These are phyloP conservation scores for Talaromyces islandicus DNA, from an alignment of 2,329 filamentous ascomycete species.

Conservation along the genomic window DNA sequence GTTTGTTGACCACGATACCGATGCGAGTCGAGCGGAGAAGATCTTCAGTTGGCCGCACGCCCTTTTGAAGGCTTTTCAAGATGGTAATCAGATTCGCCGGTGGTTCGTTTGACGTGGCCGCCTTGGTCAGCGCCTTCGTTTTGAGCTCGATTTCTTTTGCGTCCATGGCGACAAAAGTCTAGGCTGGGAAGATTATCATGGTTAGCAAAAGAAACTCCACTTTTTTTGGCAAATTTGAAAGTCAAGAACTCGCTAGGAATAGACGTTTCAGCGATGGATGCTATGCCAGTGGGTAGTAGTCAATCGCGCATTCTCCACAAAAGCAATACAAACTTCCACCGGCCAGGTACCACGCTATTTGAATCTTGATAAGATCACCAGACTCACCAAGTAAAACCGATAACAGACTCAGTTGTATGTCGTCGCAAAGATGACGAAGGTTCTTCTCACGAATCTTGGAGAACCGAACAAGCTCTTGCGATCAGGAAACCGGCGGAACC, in stretches of 20 bases:
- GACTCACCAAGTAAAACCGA: background rate
- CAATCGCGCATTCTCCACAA: background rate
- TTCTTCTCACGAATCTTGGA: background rate
- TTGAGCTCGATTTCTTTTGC: conserved; percentile 72
- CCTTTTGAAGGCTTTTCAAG: conserved; percentile 71
- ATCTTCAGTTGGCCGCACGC: conserved; percentile 79
- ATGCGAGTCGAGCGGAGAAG: conserved; percentile 86
- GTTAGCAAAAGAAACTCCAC: background rate
- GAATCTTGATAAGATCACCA: background rate
- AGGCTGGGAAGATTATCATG: background rate
- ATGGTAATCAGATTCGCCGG: conserved; percentile 65
- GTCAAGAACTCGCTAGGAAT: background rate
- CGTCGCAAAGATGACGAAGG: background rate
- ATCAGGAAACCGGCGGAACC: background rate
- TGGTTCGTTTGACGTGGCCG: conserved; percentile 67
- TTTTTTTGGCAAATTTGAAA: background rate
- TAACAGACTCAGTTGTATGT: background rate
- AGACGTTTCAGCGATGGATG: background rate
- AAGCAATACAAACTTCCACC: background rate
- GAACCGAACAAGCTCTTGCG: background rate
- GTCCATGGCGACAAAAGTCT: conserved; percentile 55
- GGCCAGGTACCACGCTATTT: background rate
- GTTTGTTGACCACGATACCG: conserved; percentile 81
- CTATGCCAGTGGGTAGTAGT: background rate
- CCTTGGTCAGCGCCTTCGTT: conserved; percentile 75